Conservation (phyloP, 2,329 filamentous ascomycete species). For the Aspergillus piperis region DNA sequence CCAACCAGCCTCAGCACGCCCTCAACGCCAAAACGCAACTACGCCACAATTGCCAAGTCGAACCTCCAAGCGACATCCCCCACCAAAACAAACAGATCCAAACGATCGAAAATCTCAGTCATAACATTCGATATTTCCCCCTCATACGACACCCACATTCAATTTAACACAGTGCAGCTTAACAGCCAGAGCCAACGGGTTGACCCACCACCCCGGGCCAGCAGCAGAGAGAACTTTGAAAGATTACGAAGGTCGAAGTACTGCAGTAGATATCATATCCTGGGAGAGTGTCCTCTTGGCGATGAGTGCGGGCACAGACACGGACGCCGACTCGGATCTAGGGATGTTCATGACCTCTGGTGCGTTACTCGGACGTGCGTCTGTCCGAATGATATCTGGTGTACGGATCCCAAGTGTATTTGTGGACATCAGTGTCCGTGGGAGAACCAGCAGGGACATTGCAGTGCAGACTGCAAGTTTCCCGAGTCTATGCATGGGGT, state of each 20-base stretch:
- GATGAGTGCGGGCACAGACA: conserved; percentile 32
- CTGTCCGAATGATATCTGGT: conserved; percentile 31
- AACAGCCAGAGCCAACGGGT: conserved; percentile 1
- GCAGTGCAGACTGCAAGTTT: conserved; percentile 25
- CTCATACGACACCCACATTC: neutral
- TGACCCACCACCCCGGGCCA: neutral
- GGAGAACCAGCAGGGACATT: conserved; percentile 12
- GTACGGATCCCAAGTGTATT: conserved; percentile 30
- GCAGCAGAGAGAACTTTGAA: neutral
- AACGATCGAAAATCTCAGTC: neutral
- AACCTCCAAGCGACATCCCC: neutral
- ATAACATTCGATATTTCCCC: conserved; percentile 2
- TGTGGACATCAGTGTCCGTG: conserved; percentile 31
- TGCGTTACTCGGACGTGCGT: conserved; percentile 33
- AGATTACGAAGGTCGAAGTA: conserved; percentile 21
- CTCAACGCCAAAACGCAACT: conserved; percentile 17
- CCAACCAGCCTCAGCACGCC: conserved; percentile 8
- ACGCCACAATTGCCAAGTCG: conserved; percentile 16
- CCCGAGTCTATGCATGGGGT: conserved; percentile 23
- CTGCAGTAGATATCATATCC: conserved; percentile 39
- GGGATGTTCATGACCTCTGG: conserved; percentile 30
- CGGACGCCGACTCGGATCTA: conserved; percentile 18
- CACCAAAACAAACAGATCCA: neutral
- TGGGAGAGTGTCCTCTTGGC: conserved; percentile 24
- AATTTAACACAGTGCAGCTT: neutral